phyloP scores from a whole-genome alignment of 2,329 filamentous ascomycete genomes.

The Aspergillus pseudotamarii region DNA sequence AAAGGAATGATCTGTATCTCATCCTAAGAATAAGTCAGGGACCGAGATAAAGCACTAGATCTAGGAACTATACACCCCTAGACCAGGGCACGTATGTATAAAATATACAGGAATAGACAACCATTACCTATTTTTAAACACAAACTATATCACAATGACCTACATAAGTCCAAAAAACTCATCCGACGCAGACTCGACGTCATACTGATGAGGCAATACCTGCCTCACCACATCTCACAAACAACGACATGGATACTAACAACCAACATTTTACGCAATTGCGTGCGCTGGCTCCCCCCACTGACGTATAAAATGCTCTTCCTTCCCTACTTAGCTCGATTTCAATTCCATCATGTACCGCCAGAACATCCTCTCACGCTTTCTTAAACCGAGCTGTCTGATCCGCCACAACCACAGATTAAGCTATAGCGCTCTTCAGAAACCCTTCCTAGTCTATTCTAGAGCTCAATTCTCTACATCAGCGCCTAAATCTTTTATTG shows the following conservation, averaged over 20 bases:
- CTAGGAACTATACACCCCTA: no score
- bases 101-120: no score
- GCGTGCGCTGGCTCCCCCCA: background rate
- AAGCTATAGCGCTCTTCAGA: background rate
- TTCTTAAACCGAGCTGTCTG: background rate
- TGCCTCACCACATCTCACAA: background rate
- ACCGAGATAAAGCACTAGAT: no score
- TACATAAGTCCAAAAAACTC: background rate
- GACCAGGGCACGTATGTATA: no score
- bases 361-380: background rate
- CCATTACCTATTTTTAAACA: no score
- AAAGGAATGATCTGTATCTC: no score
- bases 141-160: background rate
- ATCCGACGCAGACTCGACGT: conserved; percentile 9
- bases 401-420: background rate
- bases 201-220: conserved; percentile 15
- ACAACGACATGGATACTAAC: background rate
- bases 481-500: background rate
- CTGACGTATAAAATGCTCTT: background rate
- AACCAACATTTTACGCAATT: background rate
- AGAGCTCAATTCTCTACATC: background rate
- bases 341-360: background rate
- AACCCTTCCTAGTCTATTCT: background rate
- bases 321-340: no score
- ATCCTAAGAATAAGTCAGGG: no score